Base-by-base conservation (phyloP, 176 grass and related monocot genomes). In the Musa itinerans region DNA sequence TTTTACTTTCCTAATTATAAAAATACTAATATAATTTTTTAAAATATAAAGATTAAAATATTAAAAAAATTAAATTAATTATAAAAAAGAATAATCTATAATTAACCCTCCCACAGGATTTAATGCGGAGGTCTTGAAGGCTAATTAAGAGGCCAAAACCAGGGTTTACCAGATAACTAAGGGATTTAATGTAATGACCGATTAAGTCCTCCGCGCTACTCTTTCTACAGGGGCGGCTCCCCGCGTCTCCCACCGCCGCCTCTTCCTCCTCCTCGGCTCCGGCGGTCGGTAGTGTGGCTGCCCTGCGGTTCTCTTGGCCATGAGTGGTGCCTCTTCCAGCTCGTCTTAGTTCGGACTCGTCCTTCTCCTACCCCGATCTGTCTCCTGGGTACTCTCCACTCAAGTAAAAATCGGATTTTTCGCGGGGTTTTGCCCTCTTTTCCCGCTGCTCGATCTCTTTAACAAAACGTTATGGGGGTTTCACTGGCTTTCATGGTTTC, bases 251-350 rank as follows among this genome's bases (percentile, higher is more conserved):
- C 11, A 57, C 51, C 34, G 65, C 64, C 27, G 53, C 13, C 56
- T 68, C 52, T 78, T 80, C 10, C 74, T 65, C 63, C 29, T 73
- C 80, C 74, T 55, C 26, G 80, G 78, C 78, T 17, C 2, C 3
- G 2, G 56, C 19, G 56, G 56, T 58, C 19, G 56, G 56, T 58
- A 3, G 56, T 58, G 83, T 13, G 51, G 84, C 82, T 80, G 82
- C 80, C 49, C 86, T 79, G 82, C 81, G 26, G 26, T 27, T 84
- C 81, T n/a, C 21, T 21, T 71, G 79, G 79, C 78, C 88, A 58
- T n/a, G 56, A 58, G 15, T 6, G 56, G 16, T 15, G 56, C 56
- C 56, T 4, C 14, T 17, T 19, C 56, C 4, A 58, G 16, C 56
- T 58, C 87, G 24, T 24, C 1, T 24, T 24, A 24, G 24, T 24